Percentiles rank a stretch among this genome's conserved stretches.
Evolutionary conservation across 2,329 filamentous ascomycete genomes (phyloP).

Genomic region (Colletotrichum lentis): DNA sequence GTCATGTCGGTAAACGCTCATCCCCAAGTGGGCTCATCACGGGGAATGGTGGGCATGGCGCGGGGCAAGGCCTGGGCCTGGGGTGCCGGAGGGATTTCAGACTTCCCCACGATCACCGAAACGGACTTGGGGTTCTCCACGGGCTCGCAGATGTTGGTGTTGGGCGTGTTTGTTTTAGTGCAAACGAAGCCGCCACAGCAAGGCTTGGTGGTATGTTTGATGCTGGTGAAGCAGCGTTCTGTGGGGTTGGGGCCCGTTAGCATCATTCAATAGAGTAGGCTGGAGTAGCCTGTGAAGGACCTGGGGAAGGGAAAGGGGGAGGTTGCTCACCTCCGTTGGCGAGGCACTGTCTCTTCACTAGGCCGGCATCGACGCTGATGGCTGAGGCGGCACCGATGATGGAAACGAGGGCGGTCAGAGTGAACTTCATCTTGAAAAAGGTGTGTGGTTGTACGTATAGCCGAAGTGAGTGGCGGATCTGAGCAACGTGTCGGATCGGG

Average conservation of each 20-base stretch:
- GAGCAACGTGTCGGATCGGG: background rate
- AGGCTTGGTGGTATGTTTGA: constrained; percentile 7
- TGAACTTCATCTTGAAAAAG: constrained; percentile 20
- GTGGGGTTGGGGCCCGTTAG: background rate
- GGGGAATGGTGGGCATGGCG: background rate
- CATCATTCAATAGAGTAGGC: background rate
- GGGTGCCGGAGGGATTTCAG: background rate
- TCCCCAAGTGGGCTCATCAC: background rate
- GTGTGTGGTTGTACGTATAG: background rate
- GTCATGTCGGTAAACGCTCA: background rate
- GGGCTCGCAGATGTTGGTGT: constrained; percentile 19
- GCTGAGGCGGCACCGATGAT: constrained; percentile 21
- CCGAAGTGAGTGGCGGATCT: background rate
- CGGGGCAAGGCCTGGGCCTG: background rate
- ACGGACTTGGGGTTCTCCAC: constrained; percentile 2
- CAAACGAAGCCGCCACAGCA: constrained; percentile 30
- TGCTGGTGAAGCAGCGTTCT: constrained; percentile 22
- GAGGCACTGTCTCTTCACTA: constrained; percentile 29
- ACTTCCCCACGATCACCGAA: background rate
- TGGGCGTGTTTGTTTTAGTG: constrained; percentile 9
- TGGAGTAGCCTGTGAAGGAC: background rate
- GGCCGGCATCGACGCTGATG: constrained; percentile 26
- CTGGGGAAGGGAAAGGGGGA: no score
- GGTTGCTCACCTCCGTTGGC: constrained; percentile 3
- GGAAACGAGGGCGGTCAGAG: constrained; percentile 15